Evolutionary conservation across 805 yeast genomes (phyloP).

Genomic region (Metschnikowia arizonensis): DNA sequence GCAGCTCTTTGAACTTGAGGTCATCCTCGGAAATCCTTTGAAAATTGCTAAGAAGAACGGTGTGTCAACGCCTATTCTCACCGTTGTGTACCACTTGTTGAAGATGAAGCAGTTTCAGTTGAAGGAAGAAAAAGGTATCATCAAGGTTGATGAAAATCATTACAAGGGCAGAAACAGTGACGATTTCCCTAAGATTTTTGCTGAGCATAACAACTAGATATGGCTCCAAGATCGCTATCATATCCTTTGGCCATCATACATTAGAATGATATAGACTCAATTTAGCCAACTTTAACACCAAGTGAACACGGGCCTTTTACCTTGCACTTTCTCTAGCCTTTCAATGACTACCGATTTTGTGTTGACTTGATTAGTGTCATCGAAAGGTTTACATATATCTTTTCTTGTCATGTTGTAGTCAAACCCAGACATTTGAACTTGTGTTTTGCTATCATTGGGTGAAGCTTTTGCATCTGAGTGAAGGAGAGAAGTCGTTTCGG

Average conservation of each 20-base stretch:
- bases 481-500: slow-evolving; percentile 1
- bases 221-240: neutral
- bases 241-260: neutral
- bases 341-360: slow-evolving; percentile 54
- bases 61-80: slow-evolving; percentile 52
- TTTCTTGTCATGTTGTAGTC: slow-evolving; percentile 19
- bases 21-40: slow-evolving; percentile 64
- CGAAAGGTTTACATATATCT: slow-evolving; percentile 4
- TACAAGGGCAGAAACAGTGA: slow-evolving; percentile 16
- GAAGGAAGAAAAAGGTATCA: slow-evolving; percentile 50
- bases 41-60: slow-evolving; percentile 17
- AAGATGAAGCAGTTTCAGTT: slow-evolving; percentile 57
- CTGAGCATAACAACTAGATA: slow-evolving; percentile 3
- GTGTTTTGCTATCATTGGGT: neutral
- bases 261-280: neutral
- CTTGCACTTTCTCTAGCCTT: slow-evolving; percentile 50
- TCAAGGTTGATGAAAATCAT: slow-evolving; percentile 13
- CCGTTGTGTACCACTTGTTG: slow-evolving; percentile 54
- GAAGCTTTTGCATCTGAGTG: neutral
- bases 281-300: slow-evolving; percentile 42
- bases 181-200: slow-evolving; percentile 17
- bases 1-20: slow-evolving; percentile 68
- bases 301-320: slow-evolving; percentile 61
- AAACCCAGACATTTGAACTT: slow-evolving; percentile 20
- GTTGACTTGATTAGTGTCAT: slow-evolving; percentile 12